phyloP scores from a whole-genome alignment of 2,329 filamentous ascomycete species.

The Mycogone perniciosa region DNA sequence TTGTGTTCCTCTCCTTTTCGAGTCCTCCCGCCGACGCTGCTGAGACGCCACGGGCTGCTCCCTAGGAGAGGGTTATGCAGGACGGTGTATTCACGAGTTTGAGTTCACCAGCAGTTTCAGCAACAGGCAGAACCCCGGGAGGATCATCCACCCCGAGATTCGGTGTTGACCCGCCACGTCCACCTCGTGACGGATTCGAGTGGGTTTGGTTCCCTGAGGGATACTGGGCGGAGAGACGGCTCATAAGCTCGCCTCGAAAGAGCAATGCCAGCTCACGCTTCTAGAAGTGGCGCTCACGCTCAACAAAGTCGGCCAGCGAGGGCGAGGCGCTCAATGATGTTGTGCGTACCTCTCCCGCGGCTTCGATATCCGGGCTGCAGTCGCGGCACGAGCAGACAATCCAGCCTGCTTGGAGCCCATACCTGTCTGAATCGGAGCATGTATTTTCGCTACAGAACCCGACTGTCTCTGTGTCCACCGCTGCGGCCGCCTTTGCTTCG shows the following conservation, averaged over 20 bases:
- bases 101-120: conserved; percentile 1
- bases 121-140: conserved; percentile 6
- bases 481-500: not conserved
- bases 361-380: conserved; percentile 13
- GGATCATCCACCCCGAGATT: conserved; percentile 15
- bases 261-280: conserved; percentile 29
- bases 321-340: conserved; percentile 16
- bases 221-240: conserved; percentile 56
- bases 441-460: conserved; percentile 40
- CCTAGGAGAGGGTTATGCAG: conserved; percentile 9
- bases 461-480: not conserved
- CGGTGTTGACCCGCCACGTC: conserved; percentile 47
- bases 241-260: conserved; percentile 20
- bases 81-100: conserved; percentile 11
- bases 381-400: conserved; percentile 8
- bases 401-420: conserved; percentile 33
- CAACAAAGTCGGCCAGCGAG: conserved; percentile 31
- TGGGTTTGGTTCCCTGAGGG: conserved; percentile 59
- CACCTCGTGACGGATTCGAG: conserved; percentile 48
- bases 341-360: conserved; percentile 20
- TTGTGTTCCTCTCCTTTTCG: conserved; percentile 16
- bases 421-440: conserved; percentile 41
- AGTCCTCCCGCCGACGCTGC: conserved; percentile 4
- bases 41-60: not conserved
- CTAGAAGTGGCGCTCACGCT: conserved; percentile 37